phyloP scores from a whole-genome alignment of 257 asterid species.

The Capsicum baccatum region DNA sequence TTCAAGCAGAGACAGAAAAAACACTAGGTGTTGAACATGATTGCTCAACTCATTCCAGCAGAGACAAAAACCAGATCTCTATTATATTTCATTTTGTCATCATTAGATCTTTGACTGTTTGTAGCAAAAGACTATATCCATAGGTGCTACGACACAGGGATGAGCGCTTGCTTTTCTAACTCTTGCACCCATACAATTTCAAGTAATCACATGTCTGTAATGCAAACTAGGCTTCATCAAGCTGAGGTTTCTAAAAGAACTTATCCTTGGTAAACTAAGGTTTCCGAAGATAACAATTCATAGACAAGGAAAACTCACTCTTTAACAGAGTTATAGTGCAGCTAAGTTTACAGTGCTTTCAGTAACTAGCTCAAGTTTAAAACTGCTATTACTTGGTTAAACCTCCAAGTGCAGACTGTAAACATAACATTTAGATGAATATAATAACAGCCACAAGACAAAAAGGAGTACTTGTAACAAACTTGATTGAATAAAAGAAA shows the following conservation, averaged over 20 bases:
- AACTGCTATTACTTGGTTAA: not conserved
- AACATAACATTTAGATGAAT: not conserved
- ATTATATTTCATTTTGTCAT: not conserved
- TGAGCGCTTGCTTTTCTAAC: not conserved
- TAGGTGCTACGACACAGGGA: not conserved
- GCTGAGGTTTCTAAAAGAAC: not conserved
- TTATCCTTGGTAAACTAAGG: not conserved
- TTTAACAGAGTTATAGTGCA: not conserved
- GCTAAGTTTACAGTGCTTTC: not conserved
- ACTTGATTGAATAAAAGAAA: not conserved
- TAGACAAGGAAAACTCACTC: not conserved
- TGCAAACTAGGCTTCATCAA: not conserved
- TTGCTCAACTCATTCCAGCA: too few species aligned
- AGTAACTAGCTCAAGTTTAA: not conserved
- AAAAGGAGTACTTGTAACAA: not conserved
- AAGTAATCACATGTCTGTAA: not conserved
- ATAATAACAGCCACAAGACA: not conserved
- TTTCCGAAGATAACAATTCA: not conserved
- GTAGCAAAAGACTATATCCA: not conserved
- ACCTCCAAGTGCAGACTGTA: not conserved
- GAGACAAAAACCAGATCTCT: not conserved
- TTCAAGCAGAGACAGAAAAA: too few species aligned
- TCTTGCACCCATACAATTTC: conserved; percentile 1
- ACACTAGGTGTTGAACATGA: too few species aligned
- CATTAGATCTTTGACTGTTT: not conserved